These are phyloP conservation scores for Oidiodendron maius DNA, from an alignment of 495 filamentous ascomycete species.

Conservation along the genomic window DNA sequence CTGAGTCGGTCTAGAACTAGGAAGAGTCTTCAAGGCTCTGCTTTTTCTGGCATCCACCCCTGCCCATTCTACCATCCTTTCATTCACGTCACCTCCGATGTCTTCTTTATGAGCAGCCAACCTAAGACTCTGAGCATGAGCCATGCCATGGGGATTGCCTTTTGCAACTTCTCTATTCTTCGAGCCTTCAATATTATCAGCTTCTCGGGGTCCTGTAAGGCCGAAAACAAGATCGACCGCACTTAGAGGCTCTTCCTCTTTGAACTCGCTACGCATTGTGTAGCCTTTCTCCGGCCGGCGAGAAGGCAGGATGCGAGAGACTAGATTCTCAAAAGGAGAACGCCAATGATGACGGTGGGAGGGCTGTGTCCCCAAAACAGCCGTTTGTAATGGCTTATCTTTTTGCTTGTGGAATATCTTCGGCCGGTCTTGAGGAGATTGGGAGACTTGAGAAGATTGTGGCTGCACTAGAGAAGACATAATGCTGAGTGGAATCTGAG, in stretches of 20 bases:
- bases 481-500: too few species aligned
- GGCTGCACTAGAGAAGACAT: too few species aligned
- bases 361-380: not conserved
- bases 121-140: too few species aligned
- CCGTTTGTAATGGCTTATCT: not conserved
- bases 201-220: not conserved
- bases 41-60: too few species aligned
- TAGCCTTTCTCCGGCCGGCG: conserved; percentile 36
- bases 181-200: not conserved
- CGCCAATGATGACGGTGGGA: conserved; percentile 14
- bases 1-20: too few species aligned
- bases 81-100: too few species aligned
- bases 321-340: conserved; percentile 27
- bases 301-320: conserved; percentile 33
- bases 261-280: conserved; percentile 24
- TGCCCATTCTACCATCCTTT: too few species aligned
- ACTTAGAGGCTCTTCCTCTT: conserved; percentile 11
- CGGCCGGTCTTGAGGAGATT: too few species aligned
- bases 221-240: conserved; percentile 9
- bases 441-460: conserved; percentile 6
- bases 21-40: too few species aligned
- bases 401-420: not conserved
- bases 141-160: too few species aligned
- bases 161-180: too few species aligned
- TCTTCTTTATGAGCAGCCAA: too few species aligned